Percentiles rank a stretch among this genome's conserved stretches.
Evolutionary conservation across 176 grass and related monocot species (phyloP).

Genomic region (Oryza officinalis): DNA sequence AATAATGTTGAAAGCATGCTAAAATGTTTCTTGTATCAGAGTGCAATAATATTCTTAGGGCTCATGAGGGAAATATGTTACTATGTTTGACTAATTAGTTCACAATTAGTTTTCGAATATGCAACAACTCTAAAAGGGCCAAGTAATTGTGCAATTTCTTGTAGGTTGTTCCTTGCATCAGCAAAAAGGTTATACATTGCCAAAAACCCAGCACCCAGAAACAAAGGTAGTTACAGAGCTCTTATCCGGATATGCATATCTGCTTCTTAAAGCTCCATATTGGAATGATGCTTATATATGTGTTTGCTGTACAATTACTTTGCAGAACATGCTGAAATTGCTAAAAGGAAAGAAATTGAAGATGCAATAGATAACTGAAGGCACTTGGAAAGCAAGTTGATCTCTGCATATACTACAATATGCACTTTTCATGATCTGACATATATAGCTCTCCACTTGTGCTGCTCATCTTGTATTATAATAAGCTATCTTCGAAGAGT

Average conservation of each 20-base stretch:
- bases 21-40: background rate
- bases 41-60: background rate
- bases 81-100: background rate
- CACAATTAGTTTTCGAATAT: background rate
- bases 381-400: background rate
- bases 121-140: background rate
- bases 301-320: background rate
- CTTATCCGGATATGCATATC: background rate
- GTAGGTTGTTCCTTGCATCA: conserved; percentile 68
- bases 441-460: background rate
- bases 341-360: conserved; percentile 22
- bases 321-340: conserved; percentile 30
- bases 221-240: conserved; percentile 42
- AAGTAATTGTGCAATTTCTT: conserved; percentile 1
- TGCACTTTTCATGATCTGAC: conserved; percentile 6
- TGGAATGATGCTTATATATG: background rate
- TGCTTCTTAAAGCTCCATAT: background rate
- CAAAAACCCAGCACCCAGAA: conserved; percentile 29
- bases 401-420: background rate
- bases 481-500: background rate
- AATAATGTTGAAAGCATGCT: background rate
- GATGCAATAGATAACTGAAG: conserved; percentile 40
- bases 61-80: background rate
- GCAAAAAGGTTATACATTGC: conserved; percentile 82
- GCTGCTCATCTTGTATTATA: conserved; percentile 21